Evolutionary conservation across 305 asterid species (phyloP), one percentile per base, ranked within the genome.

Genomic region (Fraxinus velutina): DNA sequence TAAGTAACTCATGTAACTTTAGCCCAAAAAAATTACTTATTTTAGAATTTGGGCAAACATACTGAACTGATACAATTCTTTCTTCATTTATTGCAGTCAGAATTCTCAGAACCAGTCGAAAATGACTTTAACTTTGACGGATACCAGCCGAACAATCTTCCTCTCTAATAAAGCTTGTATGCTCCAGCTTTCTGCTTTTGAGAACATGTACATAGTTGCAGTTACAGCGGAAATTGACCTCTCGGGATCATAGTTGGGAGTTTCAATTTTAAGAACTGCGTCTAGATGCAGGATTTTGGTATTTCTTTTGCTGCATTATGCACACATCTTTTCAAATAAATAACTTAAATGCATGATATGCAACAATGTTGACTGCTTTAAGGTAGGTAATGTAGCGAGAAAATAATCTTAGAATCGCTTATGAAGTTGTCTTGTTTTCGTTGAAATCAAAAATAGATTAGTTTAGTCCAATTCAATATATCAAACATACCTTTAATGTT

Each of bases 71-170:
- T 66, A 4, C 37, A 4, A 66, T 2, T 66, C 19, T 66, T 13
- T 66, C 37, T 24, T 4, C 74, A 66, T 4, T 21, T 10, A 24
- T 78, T 74, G 85, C 92, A 89, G 88, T 94, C 91, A 83, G 93
- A 86, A 83, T 86, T 86, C 79, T 34, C 88, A 57, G 90, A 84
- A 32, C 78, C 88, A 5, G 86, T 86, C 73, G 94, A 91, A 73
- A 88, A 42, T 17, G 97, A 91, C 77, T 91, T 92, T 79, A 90
- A 90, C 80, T 90, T 86, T 13, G 94, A 90, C 66, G 92, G 90
- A 13, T 88, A 88, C 86, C 86, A 84, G 22, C 62, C 86, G 86
- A 95, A 93, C 78, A 88, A 93, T 75, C 92, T 89, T 60, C 91
- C 94, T 0, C 92, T 89, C 76, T 90, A 87, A 80, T 24, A 39